Conservation (phyloP, 305 asterid genomes). For the Fraxinus latifolia region DNA sequence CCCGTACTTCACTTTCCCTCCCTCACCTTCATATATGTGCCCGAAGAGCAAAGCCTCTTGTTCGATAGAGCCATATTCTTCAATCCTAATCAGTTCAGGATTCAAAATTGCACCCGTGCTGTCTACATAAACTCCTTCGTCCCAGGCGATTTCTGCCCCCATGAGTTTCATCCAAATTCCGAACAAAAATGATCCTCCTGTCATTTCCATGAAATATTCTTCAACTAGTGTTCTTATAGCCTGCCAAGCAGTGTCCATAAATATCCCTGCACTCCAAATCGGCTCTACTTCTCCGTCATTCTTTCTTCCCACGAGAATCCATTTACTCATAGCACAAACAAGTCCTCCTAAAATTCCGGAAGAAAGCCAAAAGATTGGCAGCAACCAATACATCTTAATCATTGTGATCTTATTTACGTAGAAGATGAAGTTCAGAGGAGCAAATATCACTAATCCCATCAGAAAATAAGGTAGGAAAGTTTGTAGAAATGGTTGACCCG, state of each 20-base stretch:
- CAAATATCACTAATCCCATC: conserved; percentile 32
- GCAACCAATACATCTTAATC: conserved; percentile 31
- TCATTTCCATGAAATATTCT: conserved; percentile 51
- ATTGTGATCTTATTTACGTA: conserved; percentile 22
- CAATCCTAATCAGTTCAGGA: conserved; percentile 51
- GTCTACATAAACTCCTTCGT: conserved; percentile 43
- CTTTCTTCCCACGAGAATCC: conserved; percentile 58
- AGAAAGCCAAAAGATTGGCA: conserved; percentile 51
- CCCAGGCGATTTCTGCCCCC: conserved; percentile 49
- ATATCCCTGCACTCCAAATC: conserved; percentile 50
- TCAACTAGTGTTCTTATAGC: conserved; percentile 46
- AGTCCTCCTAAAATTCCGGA: conserved; percentile 44
- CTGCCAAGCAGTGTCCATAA: conserved; percentile 58
- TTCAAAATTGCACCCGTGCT: conserved; percentile 49
- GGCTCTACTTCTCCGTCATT: conserved; percentile 37
- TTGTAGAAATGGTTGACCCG: conserved; percentile 58
- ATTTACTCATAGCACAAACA: conserved; percentile 43
- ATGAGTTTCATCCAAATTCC: conserved; percentile 50
- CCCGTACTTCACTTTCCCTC: conserved; percentile 58
- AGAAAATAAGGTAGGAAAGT: conserved; percentile 55
- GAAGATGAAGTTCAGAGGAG: conserved; percentile 39
- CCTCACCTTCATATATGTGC: conserved; percentile 70
- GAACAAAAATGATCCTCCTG: conserved; percentile 39
- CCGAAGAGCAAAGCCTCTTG: conserved; percentile 63
- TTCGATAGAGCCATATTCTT: conserved; percentile 43